Evolutionary conservation across 2,329 filamentous ascomycete species (phyloP), one percentile per base, ranked within the genome.

Genomic region (Trichoderma sp.): DNA sequence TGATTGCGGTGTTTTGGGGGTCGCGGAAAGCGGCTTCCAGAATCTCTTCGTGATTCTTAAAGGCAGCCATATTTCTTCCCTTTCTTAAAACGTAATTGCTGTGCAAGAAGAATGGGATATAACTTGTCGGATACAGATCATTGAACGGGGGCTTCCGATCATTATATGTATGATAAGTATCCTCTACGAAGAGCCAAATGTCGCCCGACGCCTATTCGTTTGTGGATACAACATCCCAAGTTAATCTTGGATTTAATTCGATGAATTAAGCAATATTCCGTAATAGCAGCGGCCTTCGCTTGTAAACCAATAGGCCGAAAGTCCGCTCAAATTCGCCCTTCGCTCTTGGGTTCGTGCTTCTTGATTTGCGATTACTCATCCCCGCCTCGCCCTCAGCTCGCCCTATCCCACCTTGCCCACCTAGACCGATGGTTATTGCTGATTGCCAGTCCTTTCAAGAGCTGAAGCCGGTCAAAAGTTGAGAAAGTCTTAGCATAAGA

Each of bases 1-100:
- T 59, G 21, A 71, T 66, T n/a, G 67, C 10, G 3, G 69, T 70
- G 39, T 72, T 70, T 7, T 70, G 64, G 18, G 70, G 59, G 43
- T 70, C 67, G 2, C 59, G 61, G 24, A 68, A 51, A 26, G 71
- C 71, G 28, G 66, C 59, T 2, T 67, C 49, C 4, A 72, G 51
- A 39, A 71, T 70, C 7, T 59, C 34, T 34, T 68, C 55, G 65
- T 72, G 70, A 58, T 69, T 30, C 34, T 59, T 16, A 43, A 59
- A 66, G 24, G 54, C 3, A 1, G 30, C 54, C 64, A 66, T 66
- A 13, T 10, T 21, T 18, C 3, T 24, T 58, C 6, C 18, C 6
- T 5, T 3, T 14, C 2, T 13, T 11, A 14, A 58, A 24, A 5
- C 5, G 39, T 3, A 28, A 3, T n/a, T 26, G 1, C 18, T 26